phyloP scores from a whole-genome alignment of 1,139 yeast genomes.

The Petasospora rhodanensis region DNA sequence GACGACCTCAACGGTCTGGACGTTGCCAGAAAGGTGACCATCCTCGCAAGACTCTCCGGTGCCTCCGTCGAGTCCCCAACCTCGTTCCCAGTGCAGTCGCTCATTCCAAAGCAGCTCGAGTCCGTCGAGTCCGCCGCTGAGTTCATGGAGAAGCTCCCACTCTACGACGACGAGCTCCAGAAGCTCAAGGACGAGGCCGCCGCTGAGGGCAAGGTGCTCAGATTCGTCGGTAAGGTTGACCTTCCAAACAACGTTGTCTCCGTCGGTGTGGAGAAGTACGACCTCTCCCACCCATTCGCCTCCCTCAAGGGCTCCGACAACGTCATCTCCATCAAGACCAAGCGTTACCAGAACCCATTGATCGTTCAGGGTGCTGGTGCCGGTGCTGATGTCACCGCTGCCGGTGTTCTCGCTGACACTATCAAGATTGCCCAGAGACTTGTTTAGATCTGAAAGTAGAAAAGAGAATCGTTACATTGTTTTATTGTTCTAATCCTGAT shows the following conservation, averaged over 20 bases:
- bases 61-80: constrained; percentile 82
- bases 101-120: constrained; percentile 85
- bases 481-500: background rate
- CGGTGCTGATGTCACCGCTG: constrained; percentile 98
- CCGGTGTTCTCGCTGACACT: constrained; percentile 93
- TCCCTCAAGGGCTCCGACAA: constrained; percentile 93
- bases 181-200: constrained; percentile 77
- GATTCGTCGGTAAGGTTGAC: constrained; percentile 92
- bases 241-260: constrained; percentile 60
- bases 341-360: constrained; percentile 88
- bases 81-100: constrained; percentile 91
- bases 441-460: constrained; percentile 12
- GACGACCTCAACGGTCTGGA: constrained; percentile 97
- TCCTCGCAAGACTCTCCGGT: constrained; percentile 89
- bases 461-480: background rate
- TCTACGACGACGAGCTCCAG: constrained; percentile 76
- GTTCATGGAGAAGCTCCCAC: constrained; percentile 74
- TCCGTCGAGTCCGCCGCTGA: constrained; percentile 68
- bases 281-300: constrained; percentile 90
- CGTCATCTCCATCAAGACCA: constrained; percentile 85
- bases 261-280: constrained; percentile 86
- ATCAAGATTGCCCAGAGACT: constrained; percentile 88
- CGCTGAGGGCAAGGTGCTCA: constrained; percentile 75
- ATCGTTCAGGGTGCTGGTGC: constrained; percentile 99
- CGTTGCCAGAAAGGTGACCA: constrained; percentile 96